Base-by-base conservation (phyloP, 1,284 basidiomycete genomes). In the Afroboletus lepidellus region DNA sequence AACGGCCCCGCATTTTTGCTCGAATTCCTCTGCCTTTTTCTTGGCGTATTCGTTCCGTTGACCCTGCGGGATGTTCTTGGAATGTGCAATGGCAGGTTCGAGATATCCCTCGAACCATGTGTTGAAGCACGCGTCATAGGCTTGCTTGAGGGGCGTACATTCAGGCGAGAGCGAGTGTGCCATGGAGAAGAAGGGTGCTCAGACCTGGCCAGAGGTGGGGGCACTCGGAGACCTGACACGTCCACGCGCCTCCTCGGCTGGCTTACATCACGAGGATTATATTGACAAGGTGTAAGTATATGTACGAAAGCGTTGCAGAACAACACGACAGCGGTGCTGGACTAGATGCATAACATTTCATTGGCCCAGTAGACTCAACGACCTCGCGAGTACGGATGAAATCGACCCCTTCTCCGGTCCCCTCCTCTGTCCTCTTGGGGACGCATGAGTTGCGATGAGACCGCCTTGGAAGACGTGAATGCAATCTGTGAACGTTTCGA, bases 71-170 rank as follows among this genome's bases (percentile, higher is more conserved):
- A 67, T 7, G 25, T 53, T 76, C 65, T 79, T 79, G 49, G 78
- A 74, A 9, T 63, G 72, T 24, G 69, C 72, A 9, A 87, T 74
- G 11, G 84, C 81, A 12, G 92, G 92, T 64, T 92, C 88, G 30
- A 98, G 83, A 67, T 97, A 98, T 21, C 91, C 91, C 67, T 94
- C 92, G 64, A 98, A 94, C 95, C 94, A 98, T 8, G 87, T 83
- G 66, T 97, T 96, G 76, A 98, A 98, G 76, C 95, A 98, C 0
- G 87, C 74, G 70, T 98, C 94, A 69, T 97, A 98, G 54, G 83
- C 77, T 56, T 87, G 84, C 69, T 98, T 98, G 51, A 94, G 78
- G 0, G 90, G 87, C 4, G 94, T 97, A 72, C 95, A 98, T 72
- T 87, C 80, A 2, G 83, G 74, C 3, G 88, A 82, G 25, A 96